These are phyloP conservation scores for Sugiyamaella chiloensis DNA, from an alignment of 805 yeast species.

Conservation along the genomic window DNA sequence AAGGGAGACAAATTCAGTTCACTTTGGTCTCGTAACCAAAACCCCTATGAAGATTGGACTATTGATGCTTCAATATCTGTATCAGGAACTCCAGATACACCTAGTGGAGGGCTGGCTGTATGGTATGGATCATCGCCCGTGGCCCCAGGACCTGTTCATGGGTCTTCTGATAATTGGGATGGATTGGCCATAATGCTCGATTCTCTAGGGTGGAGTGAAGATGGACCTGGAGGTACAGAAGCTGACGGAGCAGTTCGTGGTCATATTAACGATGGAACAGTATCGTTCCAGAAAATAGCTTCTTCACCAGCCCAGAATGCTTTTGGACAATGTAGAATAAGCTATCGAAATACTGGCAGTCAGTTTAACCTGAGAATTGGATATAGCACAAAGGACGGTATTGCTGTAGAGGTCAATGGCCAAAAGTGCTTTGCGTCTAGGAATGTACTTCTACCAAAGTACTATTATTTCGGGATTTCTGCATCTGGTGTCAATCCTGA, in stretches of 20 bases:
- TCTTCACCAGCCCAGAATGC: slow-evolving; percentile 31
- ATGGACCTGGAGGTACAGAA: slow-evolving; percentile 15
- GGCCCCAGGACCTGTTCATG: slow-evolving; percentile 36
- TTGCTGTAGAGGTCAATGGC: slow-evolving; percentile 38
- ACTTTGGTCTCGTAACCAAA: slow-evolving; percentile 33
- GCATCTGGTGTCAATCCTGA: slow-evolving; percentile 28
- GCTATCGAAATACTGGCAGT: slow-evolving; percentile 35
- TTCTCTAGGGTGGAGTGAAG: slow-evolving; percentile 27
- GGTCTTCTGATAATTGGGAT: slow-evolving; percentile 38
- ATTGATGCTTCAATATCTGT: slow-evolving; percentile 32
- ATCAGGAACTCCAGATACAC: slow-evolving; percentile 30
- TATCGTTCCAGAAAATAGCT: slow-evolving; percentile 22
- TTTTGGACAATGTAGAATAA: slow-evolving; percentile 35
- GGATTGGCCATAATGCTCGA: slow-evolving; percentile 41
- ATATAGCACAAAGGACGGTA: slow-evolving; percentile 28
- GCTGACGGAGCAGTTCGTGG: slow-evolving; percentile 35
- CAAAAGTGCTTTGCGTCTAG: slow-evolving; percentile 36
- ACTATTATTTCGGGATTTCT: slow-evolving; percentile 34
- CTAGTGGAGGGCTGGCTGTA: slow-evolving; percentile 38
- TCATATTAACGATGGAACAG: slow-evolving; percentile 39
- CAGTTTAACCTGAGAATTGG: slow-evolving; percentile 32
- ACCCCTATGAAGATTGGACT: slow-evolving; percentile 35
- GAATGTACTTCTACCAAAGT: slow-evolving; percentile 33
- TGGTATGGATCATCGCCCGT: slow-evolving; percentile 34
- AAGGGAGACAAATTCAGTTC: slow-evolving; percentile 30